Percentiles rank a stretch among this genome's conserved stretches.
phyloP scores from a whole-genome alignment of 1,139 yeast species.

The Pichia sp. region DNA sequence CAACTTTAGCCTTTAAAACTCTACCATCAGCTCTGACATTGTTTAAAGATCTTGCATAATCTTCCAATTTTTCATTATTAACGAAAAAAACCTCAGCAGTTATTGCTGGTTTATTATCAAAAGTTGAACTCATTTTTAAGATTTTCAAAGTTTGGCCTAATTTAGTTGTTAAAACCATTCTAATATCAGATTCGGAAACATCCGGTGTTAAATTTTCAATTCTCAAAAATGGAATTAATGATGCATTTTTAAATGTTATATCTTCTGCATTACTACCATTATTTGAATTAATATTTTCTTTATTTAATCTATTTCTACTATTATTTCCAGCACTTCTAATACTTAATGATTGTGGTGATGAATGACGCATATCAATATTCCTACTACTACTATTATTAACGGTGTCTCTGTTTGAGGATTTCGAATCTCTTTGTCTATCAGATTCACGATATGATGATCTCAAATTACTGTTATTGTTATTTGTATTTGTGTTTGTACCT shows the following conservation, averaged over 20 bases:
- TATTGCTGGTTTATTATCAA: conserved; percentile 8
- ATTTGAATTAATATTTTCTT: neutral
- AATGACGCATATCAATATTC: no score
- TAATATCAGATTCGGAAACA: conserved; percentile 19
- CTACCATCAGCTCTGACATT: conserved; percentile 22
- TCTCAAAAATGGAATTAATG: conserved; percentile 20
- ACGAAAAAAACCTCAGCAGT: conserved; percentile 24
- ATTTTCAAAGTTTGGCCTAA: conserved; percentile 10
- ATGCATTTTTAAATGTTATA: conserved; percentile 18
- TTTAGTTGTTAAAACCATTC: conserved; percentile 6
- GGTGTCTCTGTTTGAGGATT: no score
- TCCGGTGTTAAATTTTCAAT: conserved; percentile 19
- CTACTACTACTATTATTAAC: no score
- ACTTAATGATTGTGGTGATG: neutral
- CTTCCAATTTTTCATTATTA: conserved; percentile 11
- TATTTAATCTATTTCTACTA: neutral
- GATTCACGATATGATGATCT: neutral
- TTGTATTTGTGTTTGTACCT: no score
- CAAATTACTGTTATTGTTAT: neutral
- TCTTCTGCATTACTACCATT: neutral
- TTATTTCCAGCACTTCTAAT: no score
- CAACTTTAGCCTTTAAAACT: conserved; percentile 14
- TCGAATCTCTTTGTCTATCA: no score
- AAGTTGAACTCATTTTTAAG: conserved; percentile 5
- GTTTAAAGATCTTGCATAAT: conserved; percentile 16